These are phyloP conservation scores for Metrosideros polymorpha DNA, from an alignment of 441 rosid genomes.

Conservation along the genomic window DNA sequence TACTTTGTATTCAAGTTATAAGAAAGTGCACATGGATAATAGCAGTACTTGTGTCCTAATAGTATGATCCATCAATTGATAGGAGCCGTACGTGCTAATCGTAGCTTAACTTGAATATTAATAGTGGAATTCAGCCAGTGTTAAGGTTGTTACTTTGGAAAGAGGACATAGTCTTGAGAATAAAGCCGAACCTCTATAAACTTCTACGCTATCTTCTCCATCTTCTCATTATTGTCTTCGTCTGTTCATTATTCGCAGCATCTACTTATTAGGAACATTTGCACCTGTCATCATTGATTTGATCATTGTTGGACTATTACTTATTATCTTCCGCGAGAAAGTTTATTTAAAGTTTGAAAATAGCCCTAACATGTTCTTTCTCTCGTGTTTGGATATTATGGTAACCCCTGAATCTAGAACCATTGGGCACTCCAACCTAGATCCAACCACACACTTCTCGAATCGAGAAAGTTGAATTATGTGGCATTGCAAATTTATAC, in stretches of 20 bases:
- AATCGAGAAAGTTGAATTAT: neutral
- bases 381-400: neutral
- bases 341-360: neutral
- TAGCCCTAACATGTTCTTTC: neutral
- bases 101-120: neutral
- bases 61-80: neutral
- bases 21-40: neutral
- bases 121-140: neutral
- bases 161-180: neutral
- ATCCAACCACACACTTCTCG: neutral
- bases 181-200: neutral
- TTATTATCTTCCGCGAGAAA: neutral
- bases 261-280: neutral
- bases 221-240: neutral
- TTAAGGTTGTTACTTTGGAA: neutral
- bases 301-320: neutral
- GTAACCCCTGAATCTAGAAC: neutral
- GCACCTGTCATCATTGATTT: neutral
- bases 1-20: neutral
- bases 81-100: neutral
- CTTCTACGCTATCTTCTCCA: neutral
- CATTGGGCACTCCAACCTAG: neutral
- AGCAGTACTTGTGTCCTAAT: rapidly evolving
- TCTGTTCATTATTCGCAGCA: neutral
- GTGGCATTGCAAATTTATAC: neutral